Evolutionary conservation across 2,329 filamentous ascomycete species (phyloP).

Genomic region (Neospermospora avenae): DNA sequence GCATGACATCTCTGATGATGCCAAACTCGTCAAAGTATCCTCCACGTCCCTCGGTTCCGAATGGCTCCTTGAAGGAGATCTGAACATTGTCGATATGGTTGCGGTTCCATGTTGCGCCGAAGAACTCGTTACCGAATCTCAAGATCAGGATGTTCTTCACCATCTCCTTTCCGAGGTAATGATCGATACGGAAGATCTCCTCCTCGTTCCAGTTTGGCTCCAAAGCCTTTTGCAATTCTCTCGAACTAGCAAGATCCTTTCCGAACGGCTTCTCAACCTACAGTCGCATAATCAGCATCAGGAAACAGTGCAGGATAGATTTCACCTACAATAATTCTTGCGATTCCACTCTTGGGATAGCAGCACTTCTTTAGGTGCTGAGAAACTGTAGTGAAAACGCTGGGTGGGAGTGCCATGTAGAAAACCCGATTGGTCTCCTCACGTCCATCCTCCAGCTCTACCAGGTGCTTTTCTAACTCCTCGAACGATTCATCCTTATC

Average conservation of each 20-base stretch:
- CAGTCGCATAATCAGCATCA: constrained; percentile 25
- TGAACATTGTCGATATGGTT: constrained; percentile 99
- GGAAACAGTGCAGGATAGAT: background rate
- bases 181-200: constrained; percentile 98
- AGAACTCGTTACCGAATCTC: constrained; percentile 97
- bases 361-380: constrained; percentile 97
- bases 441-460: constrained; percentile 77
- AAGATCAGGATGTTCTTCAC: constrained; percentile 99
- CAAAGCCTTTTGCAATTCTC: constrained; percentile 90
- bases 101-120: constrained; percentile 97
- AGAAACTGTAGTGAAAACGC: constrained; percentile 96
- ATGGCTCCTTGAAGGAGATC: constrained; percentile 99
- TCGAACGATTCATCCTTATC: constrained; percentile 95
- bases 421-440: constrained; percentile 89
- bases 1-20: constrained; percentile 99
- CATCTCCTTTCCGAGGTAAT: constrained; percentile 99
- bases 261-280: constrained; percentile 99
- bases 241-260: constrained; percentile 91
- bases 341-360: constrained; percentile 87
- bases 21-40: constrained; percentile 99
- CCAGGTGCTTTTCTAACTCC: constrained; percentile 78
- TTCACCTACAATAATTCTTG: constrained; percentile 80
- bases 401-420: constrained; percentile 98
- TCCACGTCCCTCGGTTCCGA: constrained; percentile 94
- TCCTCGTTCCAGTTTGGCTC: constrained; percentile 99